Percentiles rank a stretch among this genome's conserved stretches.
These are phyloP conservation scores for Suhomyces kunorum DNA, from an alignment of 1,139 yeast genomes.

Conservation along the genomic window DNA sequence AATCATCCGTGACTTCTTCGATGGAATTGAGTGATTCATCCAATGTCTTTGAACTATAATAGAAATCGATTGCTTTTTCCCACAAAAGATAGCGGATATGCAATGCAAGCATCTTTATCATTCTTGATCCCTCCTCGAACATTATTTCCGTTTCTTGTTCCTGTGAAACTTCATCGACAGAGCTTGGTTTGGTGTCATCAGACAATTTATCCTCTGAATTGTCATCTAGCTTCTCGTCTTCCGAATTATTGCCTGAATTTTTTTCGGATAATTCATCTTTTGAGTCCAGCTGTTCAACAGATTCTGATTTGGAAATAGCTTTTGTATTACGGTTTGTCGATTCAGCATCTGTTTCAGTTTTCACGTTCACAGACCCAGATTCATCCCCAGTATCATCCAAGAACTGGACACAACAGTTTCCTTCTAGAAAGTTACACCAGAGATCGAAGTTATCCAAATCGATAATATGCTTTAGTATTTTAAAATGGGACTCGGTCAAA, in stretches of 20 bases:
- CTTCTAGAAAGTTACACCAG: slow-evolving; percentile 58
- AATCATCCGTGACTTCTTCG: slow-evolving; percentile 42
- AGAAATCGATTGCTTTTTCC: slow-evolving; percentile 70
- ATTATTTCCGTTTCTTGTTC: slow-evolving; percentile 24
- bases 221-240: background rate
- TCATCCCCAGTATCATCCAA: slow-evolving; percentile 14
- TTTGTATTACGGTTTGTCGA: background rate
- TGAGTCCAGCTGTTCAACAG: background rate
- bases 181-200: background rate
- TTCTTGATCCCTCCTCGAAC: slow-evolving; percentile 50
- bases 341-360: slow-evolving; percentile 1
- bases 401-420: slow-evolving; percentile 46
- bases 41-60: slow-evolving; percentile 35
- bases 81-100: slow-evolving; percentile 69
- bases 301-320: slow-evolving; percentile 3
- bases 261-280: background rate
- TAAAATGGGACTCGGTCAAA: slow-evolving; percentile 61
- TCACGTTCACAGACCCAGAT: background rate
- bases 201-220: background rate
- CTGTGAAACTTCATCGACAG: slow-evolving; percentile 1
- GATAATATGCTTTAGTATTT: slow-evolving; percentile 49
- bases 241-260: too few species aligned
- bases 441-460: slow-evolving; percentile 33
- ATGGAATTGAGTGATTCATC: slow-evolving; percentile 29
- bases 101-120: slow-evolving; percentile 58